Percentiles rank a stretch among this genome's conserved stretches.
These are phyloP conservation scores for Acacia pycnantha DNA, from an alignment of 331 rosid species.

Conservation along the genomic window DNA sequence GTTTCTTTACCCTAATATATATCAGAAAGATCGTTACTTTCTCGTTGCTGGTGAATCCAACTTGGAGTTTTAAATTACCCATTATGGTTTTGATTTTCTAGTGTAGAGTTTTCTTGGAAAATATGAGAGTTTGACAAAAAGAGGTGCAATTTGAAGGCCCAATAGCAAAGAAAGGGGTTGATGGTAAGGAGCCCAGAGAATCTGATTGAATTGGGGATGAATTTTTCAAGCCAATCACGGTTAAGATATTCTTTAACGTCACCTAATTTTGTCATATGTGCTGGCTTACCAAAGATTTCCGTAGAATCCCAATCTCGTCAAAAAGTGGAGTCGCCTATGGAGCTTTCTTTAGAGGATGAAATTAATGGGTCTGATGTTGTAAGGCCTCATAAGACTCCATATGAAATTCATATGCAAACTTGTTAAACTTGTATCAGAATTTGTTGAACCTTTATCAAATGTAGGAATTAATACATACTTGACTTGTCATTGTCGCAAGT, in stretches of 20 bases:
- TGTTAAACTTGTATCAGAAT: too few species aligned
- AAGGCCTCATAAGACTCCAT: too few species aligned
- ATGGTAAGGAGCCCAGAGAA: slow-evolving; percentile 22
- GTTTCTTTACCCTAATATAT: too few species aligned
- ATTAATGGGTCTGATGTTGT: too few species aligned
- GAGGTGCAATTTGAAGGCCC: slow-evolving; percentile 37
- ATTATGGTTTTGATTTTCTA: slow-evolving; percentile 4
- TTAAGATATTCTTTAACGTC: too few species aligned
- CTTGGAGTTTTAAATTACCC: slow-evolving; percentile 9
- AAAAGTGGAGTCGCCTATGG: slow-evolving; percentile 54
- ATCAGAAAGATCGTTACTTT: slow-evolving; percentile 10
- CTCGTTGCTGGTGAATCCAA: slow-evolving; percentile 23
- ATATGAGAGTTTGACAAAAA: slow-evolving; percentile 16
- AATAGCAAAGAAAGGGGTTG: slow-evolving; percentile 17
- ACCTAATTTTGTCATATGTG: slow-evolving; percentile 36
- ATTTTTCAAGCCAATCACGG: too few species aligned
- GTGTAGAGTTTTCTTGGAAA: slow-evolving; percentile 31
- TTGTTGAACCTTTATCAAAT: too few species aligned
- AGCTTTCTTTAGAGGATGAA: too few species aligned
- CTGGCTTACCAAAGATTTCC: slow-evolving; percentile 59
- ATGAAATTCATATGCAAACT: slow-evolving; percentile 43
- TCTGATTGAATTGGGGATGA: too few species aligned
- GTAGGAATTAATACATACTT: too few species aligned
- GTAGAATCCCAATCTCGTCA: slow-evolving; percentile 51
- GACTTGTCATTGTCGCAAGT: too few species aligned